Evolutionary conservation across 768 basidiomycete genomes (phyloP), one percentile per base, ranked within the genome.

Genomic region (Agaricus bisporus): DNA sequence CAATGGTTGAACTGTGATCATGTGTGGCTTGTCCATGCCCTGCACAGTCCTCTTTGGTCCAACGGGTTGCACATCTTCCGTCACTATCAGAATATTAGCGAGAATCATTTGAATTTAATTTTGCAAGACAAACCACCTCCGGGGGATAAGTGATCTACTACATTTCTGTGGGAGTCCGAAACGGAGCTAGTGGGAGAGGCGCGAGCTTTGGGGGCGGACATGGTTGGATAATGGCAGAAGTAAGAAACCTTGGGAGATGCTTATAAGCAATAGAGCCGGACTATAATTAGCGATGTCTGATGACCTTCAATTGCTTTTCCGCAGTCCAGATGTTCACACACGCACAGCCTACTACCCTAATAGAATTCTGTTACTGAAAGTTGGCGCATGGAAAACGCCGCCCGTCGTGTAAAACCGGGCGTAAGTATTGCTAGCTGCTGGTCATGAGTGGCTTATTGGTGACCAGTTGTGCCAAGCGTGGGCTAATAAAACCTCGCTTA

Each of bases 1-100:
- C 70, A 93, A 71, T 1, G 91, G 91, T 65, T 94, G 88, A n/a
- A 94, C 91, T 52, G 72, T 74, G 57, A 92, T 87, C 68, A 91
- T 67, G 55, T 79, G 75, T 14, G 64, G 56, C 52, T 68, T 70
- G 1, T 54, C 56, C 41, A 56, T 56, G 4, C 55, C 48, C 2
- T 51, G 43, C n/a, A 47, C 56, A 6, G 65, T 72, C 55, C 67
- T 69, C 26, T 74, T 69, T 26, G 64, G 32, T 22, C 22, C 67
- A 41, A 63, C 61, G 12, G 72, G 32, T n/a, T 36, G 64, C 7
- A 62, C 54, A 4, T 87, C 83, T 4, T 87, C 86, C 39, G 88
- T 88, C 22, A 89, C 88, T 88, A 49, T 12, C 17, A 6, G 28
- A 58, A 29, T 58, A 61, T 22, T 22, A 22, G 22, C 22, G 22